Percentiles rank a stretch among this genome's conserved stretches.
Evolutionary conservation across 2,329 filamentous ascomycete genomes (phyloP).

Genomic region (Colletotrichum cuscutae): DNA sequence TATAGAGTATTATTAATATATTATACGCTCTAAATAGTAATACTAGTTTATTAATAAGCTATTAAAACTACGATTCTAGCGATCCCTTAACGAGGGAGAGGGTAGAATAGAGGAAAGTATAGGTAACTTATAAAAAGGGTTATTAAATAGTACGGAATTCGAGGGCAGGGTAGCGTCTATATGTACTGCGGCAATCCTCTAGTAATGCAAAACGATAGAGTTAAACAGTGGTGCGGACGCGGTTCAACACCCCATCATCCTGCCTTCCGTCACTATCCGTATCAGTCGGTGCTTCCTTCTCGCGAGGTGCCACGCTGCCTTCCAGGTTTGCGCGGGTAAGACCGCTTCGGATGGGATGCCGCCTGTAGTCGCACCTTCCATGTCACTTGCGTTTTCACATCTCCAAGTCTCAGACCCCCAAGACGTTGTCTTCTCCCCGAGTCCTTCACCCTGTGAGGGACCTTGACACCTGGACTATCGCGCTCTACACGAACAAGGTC

Average conservation of each 20-base stretch:
- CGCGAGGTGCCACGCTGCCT: background rate
- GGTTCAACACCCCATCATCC: background rate
- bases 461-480: too few relatives aligned
- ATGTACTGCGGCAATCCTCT: too few relatives aligned
- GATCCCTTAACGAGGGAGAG: too few relatives aligned
- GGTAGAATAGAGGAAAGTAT: too few relatives aligned
- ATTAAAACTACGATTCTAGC: too few relatives aligned
- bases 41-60: too few relatives aligned
- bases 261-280: background rate
- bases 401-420: background rate
- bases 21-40: too few relatives aligned
- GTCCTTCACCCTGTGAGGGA: background rate
- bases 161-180: too few relatives aligned
- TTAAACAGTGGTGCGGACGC: background rate
- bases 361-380: background rate
- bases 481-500: background rate
- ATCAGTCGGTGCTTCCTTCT: background rate
- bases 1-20: too few relatives aligned
- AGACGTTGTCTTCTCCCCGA: background rate
- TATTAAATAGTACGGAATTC: too few relatives aligned
- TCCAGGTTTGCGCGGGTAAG: background rate
- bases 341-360: background rate
- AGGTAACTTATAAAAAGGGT: too few relatives aligned
- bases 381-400: background rate
- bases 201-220: too few relatives aligned